Conservation (phyloP, 768 basidiomycete species). For the Amyloporia xantha region DNA sequence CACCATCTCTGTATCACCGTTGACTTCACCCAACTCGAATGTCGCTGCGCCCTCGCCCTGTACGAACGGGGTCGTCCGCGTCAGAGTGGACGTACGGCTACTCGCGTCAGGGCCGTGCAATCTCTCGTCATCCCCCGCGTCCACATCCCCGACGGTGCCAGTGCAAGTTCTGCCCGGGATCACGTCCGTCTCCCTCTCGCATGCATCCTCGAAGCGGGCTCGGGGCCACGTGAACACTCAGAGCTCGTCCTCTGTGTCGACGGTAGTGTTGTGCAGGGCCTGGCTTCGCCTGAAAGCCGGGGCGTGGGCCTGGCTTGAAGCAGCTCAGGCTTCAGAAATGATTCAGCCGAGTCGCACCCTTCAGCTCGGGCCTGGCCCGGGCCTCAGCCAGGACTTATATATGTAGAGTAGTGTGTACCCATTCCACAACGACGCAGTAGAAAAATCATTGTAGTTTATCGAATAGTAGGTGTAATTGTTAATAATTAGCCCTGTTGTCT, state of each 20-base stretch:
- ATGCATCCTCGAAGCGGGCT: constrained; percentile 7
- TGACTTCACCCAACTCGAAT: constrained; percentile 16
- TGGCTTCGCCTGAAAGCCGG: constrained; percentile 22
- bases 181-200: constrained; percentile 11
- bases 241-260: constrained; percentile 28
- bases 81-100: constrained; percentile 60
- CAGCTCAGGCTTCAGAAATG: constrained; percentile 9
- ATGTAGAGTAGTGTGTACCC: neutral
- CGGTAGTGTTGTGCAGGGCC: constrained; percentile 17
- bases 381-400: neutral
- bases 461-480: no score
- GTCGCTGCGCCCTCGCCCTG: constrained; percentile 42
- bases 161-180: constrained; percentile 9
- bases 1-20: constrained; percentile 19
- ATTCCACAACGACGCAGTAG: neutral
- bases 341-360: constrained; percentile 9
- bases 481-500: no score
- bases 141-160: constrained; percentile 14
- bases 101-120: constrained; percentile 41
- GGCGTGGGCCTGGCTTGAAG: constrained; percentile 19
- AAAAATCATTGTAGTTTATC: no score
- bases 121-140: constrained; percentile 21
- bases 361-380: constrained; percentile 4
- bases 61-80: no score
- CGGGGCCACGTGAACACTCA: constrained; percentile 17